These are phyloP conservation scores for Elasticomyces elasticus DNA, from an alignment of 495 filamentous ascomycete species.

Conservation along the genomic window DNA sequence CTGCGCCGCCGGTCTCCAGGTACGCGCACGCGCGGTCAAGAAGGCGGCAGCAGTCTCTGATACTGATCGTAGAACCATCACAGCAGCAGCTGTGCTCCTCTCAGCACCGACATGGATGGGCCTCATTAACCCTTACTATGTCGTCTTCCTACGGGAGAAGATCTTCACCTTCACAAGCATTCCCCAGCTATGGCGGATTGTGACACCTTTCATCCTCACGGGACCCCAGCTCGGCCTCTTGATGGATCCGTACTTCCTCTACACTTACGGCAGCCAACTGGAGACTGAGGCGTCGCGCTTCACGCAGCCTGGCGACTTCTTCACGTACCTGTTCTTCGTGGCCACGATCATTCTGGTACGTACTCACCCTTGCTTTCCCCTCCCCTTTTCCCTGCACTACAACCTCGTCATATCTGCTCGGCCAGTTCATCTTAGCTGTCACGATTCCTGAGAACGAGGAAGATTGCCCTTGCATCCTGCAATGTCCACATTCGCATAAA, in stretches of 20 bases:
- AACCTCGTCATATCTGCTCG: conserved; percentile 93
- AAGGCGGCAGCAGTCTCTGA: conserved; percentile 27
- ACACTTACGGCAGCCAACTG: conserved; percentile 52
- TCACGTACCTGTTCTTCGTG: conserved; percentile 57
- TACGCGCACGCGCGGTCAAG: conserved; percentile 31
- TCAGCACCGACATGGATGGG: conserved; percentile 41
- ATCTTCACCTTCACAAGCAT: conserved; percentile 35
- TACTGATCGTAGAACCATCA: conserved; percentile 54
- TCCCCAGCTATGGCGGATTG: conserved; percentile 60
- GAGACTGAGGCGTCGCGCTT: conserved; percentile 54
- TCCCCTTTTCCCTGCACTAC: conserved; percentile 14
- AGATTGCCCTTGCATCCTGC: conserved; percentile 79
- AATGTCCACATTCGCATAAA: conserved; percentile 68
- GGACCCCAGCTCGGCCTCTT: conserved; percentile 52
- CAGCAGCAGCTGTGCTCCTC: conserved; percentile 50
- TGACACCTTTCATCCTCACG: conserved; percentile 65
- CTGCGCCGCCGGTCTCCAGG: conserved; percentile 60
- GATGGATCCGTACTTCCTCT: conserved; percentile 76
- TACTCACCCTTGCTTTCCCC: conserved; percentile 21
- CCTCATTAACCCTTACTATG: conserved; percentile 41
- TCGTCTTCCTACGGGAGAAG: conserved; percentile 56
- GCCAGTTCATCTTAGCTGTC: conserved; percentile 70
- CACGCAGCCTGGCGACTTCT: conserved; percentile 54
- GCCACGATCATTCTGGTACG: conserved; percentile 52
- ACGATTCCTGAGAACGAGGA: conserved; percentile 97